Percentiles rank a stretch among this genome's conserved stretches.
Evolutionary conservation across 2,329 filamentous ascomycete genomes (phyloP).

Genomic region (Apiospora pterosperma): DNA sequence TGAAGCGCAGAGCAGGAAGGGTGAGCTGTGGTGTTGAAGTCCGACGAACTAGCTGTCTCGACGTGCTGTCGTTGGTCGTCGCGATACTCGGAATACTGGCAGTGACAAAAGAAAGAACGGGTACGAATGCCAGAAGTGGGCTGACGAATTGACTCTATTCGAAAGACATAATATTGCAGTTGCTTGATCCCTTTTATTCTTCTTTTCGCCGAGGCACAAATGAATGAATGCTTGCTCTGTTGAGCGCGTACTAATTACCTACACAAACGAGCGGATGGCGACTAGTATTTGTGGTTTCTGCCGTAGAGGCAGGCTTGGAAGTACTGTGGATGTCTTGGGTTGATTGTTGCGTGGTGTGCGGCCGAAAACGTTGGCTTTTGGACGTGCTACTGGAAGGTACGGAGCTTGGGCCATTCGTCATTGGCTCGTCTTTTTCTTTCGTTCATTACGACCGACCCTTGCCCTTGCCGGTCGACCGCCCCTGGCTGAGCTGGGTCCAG

Average conservation of each 20-base stretch:
- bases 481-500: too few species aligned
- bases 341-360: background rate
- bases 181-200: background rate
- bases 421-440: background rate
- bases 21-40: background rate
- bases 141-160: background rate
- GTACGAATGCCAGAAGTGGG: background rate
- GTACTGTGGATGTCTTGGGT: background rate
- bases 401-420: constrained; percentile 1
- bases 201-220: background rate
- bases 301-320: constrained; percentile 1
- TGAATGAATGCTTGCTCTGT: background rate
- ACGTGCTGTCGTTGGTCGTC: background rate
- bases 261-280: background rate
- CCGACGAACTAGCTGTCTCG: background rate
- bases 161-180: background rate
- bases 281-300: constrained; percentile 1
- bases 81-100: background rate
- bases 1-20: background rate
- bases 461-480: background rate
- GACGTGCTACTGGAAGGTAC: background rate
- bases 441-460: background rate
- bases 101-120: background rate
- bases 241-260: background rate
- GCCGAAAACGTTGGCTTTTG: background rate